These are phyloP conservation scores for Aspergillus bridgeri DNA, from an alignment of 495 filamentous ascomycete species.

Conservation along the genomic window DNA sequence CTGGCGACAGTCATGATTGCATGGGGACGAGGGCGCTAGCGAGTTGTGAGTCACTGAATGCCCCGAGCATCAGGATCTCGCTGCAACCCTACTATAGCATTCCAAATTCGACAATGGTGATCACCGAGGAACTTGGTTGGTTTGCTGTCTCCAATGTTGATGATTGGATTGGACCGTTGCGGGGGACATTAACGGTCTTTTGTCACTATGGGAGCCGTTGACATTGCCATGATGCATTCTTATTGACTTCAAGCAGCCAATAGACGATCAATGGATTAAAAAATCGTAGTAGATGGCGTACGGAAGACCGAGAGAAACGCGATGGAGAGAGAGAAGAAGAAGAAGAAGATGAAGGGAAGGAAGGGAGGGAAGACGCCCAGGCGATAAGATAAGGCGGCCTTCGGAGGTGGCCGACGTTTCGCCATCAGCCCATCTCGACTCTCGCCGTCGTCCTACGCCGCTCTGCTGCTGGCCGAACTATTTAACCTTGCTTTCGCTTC, in stretches of 20 bases:
- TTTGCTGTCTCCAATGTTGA: too few species aligned
- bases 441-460: slow-evolving; percentile 5
- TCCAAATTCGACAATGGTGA: not conserved
- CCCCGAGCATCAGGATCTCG: not conserved
- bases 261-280: not conserved
- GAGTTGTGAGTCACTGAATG: not conserved
- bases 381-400: slow-evolving; percentile 40
- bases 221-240: not conserved
- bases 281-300: not conserved
- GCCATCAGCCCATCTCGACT: slow-evolving; percentile 21
- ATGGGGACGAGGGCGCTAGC: not conserved
- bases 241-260: not conserved
- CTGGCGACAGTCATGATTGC: not conserved
- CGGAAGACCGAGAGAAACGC: not conserved
- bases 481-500: not conserved
- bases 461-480: not conserved
- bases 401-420: slow-evolving; percentile 45
- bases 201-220: too few species aligned
- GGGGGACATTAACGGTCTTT: too few species aligned
- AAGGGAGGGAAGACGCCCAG: not conserved
- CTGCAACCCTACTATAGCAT: not conserved
- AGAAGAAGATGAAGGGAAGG: not conserved
- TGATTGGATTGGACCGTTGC: too few species aligned
- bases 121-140: not conserved
- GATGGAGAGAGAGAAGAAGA: not conserved